Percentiles rank a stretch among this genome's conserved stretches.
Evolutionary conservation across 441 rosid species (phyloP).

Genomic region (Jatropha podagrica): DNA sequence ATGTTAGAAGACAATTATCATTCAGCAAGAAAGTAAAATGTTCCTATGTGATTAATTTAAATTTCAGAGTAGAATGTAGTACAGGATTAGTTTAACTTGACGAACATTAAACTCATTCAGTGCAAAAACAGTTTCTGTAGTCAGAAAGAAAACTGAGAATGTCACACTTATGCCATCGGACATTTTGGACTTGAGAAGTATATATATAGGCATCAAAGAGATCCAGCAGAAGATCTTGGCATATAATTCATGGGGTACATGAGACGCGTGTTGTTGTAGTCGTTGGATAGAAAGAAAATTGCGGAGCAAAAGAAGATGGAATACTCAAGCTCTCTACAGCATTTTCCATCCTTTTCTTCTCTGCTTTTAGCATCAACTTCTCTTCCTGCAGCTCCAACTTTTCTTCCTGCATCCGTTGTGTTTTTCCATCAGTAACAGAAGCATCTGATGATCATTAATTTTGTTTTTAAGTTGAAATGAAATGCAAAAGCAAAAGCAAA

Average conservation of each 20-base stretch:
- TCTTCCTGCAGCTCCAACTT: not conserved
- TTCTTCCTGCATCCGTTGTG: not conserved
- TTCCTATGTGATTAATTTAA: not conserved
- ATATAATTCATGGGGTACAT: not conserved
- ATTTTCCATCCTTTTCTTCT: not conserved
- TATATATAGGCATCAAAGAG: not conserved
- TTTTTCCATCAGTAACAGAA: not conserved
- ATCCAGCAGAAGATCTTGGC: not conserved
- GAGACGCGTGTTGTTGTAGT: not conserved
- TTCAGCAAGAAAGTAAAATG: no score
- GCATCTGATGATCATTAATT: not conserved
- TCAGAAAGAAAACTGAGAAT: not conserved
- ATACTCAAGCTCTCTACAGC: not conserved
- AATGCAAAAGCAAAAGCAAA: not conserved
- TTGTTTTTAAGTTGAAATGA: no score
- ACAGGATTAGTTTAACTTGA: not conserved
- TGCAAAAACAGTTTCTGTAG: not conserved
- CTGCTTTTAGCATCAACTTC: not conserved
- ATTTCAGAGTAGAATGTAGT: not conserved
- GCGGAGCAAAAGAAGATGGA: not conserved
- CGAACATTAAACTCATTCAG: not conserved
- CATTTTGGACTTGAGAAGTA: not conserved
- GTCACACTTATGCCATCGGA: not conserved
- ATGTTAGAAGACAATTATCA: no score
- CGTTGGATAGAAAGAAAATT: not conserved